Evolutionary conservation across 805 yeast genomes (phyloP), one percentile per base, ranked within the genome.

Genomic region (Pichia californica): DNA sequence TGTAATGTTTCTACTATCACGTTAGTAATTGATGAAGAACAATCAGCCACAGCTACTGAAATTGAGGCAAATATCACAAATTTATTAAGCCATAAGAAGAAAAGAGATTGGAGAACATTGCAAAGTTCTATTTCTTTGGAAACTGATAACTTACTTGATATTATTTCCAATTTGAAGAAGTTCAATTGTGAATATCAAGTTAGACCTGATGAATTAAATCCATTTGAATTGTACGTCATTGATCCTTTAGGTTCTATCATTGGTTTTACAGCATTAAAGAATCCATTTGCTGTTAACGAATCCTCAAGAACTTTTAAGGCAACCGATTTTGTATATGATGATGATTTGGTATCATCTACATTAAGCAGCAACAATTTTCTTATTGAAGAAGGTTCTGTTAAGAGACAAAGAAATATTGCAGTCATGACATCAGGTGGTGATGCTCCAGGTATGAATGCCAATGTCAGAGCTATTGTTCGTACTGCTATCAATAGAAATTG

Each of bases 351-450:
- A 5, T 35, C 43, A 9, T 38, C 46, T 10, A 32, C 21, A 11
- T 16, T 18, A 23, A 32, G 36, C 18, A 19, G 13, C 10, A 20
- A 20, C 13, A 16, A 11, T 33, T 14, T n/a, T 6, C 9, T n/a
- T 7, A 9, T 2, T 14, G 26, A 9, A 20, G 26, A 10, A 8
- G 13, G 27, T 15, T 29, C 19, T 8, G 9, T 23, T 23, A 43
- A 32, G 6, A 41, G 44, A 34, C 45, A 46, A 25, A 65, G 73
- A 63, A 69, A 80, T 61, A 79, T 82, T 46, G 89, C 81, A 1
- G 84, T 82, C 14, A 81, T 82, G 87, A 82, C 88, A 1, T 80
- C 87, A 1, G 89, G 89, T 46, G 89, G 89, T 53, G 89, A 82
- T 57, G 81, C 88, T 25, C 89, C 84, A 8, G 89, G 89, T 51